Evolutionary conservation across 2,329 filamentous ascomycete species (phyloP), one percentile per base, ranked within the genome.

Genomic region (Periglandula ipomoeae): DNA sequence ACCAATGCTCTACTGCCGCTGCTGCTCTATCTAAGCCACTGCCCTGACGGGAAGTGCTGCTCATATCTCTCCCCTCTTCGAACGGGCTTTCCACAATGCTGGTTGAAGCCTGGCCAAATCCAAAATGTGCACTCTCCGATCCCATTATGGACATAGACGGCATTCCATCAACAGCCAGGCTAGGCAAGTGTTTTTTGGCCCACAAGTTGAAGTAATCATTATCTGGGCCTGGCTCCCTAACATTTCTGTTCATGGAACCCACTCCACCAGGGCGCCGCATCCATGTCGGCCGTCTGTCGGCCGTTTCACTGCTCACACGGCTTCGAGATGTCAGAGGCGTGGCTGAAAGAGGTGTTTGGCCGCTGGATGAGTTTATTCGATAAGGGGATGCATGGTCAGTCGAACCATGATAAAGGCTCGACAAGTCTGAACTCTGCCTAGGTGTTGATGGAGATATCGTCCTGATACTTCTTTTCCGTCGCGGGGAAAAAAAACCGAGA

Each of bases 401-500:
- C 20, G 70, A 68, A 37, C 62, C 58, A 48, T 73, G 68, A 8
- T 63, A 55, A 15, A 63, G 59, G 47, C 74, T 76, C 11, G 74
- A 71, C 8, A 82, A 59, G 50, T 87, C 84, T 35, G 83, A 65
- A 34, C 83, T 87, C 40, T 78, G 74, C 19, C 79, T 78, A 7
- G 86, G 85, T 2, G 84, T 88, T 17, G 82, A 80, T 46, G 81
- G 75, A 3, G 86, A 85, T 46, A 78, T 76, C 1, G 82, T 82
- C 57, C 77, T 72, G 9, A 79, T 68, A 53, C 86, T 93, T 82
- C 93, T 93, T 81, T 90, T 88, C 61, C 89, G 77, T 19, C 89
- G 80, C 7, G 90, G 90, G 3, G 91, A 91, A 61, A 97, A 97
- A 67, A 91, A 97, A 22, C 90, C 91, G 40, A 96, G 75, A 2